Conservation (phyloP, 352 stramenopile genomes). For the Albugo candida region DNA sequence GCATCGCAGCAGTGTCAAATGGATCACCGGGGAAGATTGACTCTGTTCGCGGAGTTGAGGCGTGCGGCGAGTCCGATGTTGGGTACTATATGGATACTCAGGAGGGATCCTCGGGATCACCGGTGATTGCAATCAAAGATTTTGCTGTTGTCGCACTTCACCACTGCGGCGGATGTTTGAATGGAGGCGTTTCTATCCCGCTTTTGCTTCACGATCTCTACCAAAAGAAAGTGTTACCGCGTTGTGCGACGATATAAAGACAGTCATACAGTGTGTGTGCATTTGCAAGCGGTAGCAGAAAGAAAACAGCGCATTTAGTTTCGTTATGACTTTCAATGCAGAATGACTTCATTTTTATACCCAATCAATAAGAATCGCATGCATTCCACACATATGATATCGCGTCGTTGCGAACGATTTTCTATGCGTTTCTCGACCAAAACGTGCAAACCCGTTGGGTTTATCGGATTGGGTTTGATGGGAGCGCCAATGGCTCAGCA, state of each 20-base stretch:
- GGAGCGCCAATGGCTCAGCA: slow-evolving; percentile 86
- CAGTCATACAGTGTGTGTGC: too few species aligned
- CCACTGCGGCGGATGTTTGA: slow-evolving; percentile 53
- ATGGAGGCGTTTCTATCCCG: slow-evolving; percentile 11
- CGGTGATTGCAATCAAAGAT: slow-evolving; percentile 28
- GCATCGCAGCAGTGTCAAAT: slow-evolving; percentile 13
- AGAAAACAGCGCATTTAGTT: too few species aligned
- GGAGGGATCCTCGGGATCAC: slow-evolving; percentile 44
- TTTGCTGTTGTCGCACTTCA: slow-evolving; percentile 54
- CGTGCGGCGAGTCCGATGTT: slow-evolving; percentile 25
- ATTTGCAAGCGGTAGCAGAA: too few species aligned
- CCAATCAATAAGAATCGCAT: too few species aligned
- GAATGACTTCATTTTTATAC: too few species aligned
- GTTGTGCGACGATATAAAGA: too few species aligned
- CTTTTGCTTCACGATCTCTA: too few species aligned
- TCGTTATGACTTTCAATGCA: too few species aligned
- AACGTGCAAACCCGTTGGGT: slow-evolving; percentile 25
- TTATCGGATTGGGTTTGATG: slow-evolving; percentile 91
- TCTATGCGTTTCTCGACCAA: too few species aligned
- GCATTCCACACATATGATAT: too few species aligned
- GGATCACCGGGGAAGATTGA: slow-evolving; percentile 13
- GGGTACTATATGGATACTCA: slow-evolving; percentile 65
- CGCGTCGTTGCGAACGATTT: too few species aligned
- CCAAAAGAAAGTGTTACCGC: too few species aligned
- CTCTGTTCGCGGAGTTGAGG: slow-evolving; percentile 12